These are phyloP conservation scores for Limnomonas spitsbergensis DNA, from an alignment of 139 green algal genomes.

Conservation along the genomic window DNA sequence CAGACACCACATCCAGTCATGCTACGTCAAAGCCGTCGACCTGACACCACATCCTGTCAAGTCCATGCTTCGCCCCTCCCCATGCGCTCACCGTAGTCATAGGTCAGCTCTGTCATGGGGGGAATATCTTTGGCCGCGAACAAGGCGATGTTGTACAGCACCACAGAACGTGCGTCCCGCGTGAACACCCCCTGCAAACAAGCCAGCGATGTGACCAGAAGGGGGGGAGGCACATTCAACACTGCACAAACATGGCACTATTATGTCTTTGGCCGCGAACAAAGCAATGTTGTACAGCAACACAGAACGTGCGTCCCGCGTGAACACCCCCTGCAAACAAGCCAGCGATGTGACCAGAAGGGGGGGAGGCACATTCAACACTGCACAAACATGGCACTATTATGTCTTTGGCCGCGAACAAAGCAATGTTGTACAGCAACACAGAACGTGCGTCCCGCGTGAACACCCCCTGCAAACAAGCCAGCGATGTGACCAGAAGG, in stretches of 20 bases:
- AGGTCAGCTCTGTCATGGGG: slow-evolving; percentile 50
- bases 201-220: too few species aligned
- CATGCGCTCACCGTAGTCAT: slow-evolving; percentile 48
- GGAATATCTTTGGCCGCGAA: slow-evolving; percentile 48
- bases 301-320: slow-evolving; percentile 25
- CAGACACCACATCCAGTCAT: slow-evolving; percentile 41
- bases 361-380: too few species aligned
- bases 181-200: slow-evolving; percentile 53
- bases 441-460: slow-evolving; percentile 26
- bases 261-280: slow-evolving; percentile 48
- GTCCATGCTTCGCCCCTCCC: not conserved
- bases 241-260: too few species aligned
- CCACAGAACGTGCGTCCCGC: slow-evolving; percentile 25
- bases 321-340: slow-evolving; percentile 54
- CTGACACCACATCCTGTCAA: not conserved
- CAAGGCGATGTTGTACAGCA: slow-evolving; percentile 52
- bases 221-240: too few species aligned
- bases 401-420: slow-evolving; percentile 52
- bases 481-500: too few species aligned
- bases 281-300: slow-evolving; percentile 52
- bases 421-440: slow-evolving; percentile 47
- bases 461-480: slow-evolving; percentile 56
- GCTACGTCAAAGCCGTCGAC: slow-evolving; percentile 54
- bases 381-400: too few species aligned
- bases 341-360: too few species aligned